These are phyloP conservation scores for Alternaria brassicae DNA, from an alignment of 2,329 filamentous ascomycete species.

Conservation along the genomic window DNA sequence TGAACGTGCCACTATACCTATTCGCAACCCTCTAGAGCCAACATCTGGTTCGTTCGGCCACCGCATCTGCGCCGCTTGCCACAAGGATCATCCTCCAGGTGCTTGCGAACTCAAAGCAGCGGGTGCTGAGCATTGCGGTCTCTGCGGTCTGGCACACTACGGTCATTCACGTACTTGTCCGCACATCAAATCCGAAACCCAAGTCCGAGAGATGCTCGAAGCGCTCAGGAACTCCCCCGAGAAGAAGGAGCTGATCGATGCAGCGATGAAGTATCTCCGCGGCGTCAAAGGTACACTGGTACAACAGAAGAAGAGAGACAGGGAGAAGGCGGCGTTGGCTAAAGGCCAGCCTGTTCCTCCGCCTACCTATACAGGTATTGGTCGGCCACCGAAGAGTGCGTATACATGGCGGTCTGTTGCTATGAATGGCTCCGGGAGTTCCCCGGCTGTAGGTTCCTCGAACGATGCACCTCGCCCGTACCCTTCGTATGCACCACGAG, in stretches of 20 bases:
- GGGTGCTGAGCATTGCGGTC: conserved; percentile 67
- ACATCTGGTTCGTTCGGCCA: conserved; percentile 24
- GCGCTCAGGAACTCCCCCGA: conserved; percentile 67
- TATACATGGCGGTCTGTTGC: neutral
- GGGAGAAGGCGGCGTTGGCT: conserved; percentile 36
- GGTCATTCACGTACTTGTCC: conserved; percentile 65
- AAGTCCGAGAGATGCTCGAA: conserved; percentile 70
- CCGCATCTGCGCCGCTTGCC: conserved; percentile 61
- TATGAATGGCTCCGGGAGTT: neutral
- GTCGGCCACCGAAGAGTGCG: neutral
- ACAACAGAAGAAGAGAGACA: conserved; percentile 57
- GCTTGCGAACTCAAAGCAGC: conserved; percentile 67
- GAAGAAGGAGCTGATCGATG: conserved; percentile 59
- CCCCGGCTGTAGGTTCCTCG: neutral
- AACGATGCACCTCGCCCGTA: neutral
- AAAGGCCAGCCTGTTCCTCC: conserved; percentile 5
- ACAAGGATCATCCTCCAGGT: conserved; percentile 61
- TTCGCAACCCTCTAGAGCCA: conserved; percentile 38
- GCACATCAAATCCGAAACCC: conserved; percentile 67
- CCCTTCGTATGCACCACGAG: neutral
- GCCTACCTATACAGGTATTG: neutral
- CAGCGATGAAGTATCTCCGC: conserved; percentile 64
- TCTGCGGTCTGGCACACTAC: conserved; percentile 69
- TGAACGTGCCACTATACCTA: conserved; percentile 36
- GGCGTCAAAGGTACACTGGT: conserved; percentile 64